phyloP scores from a whole-genome alignment of 176 grass and related monocot species.

The Oryza glaberrima region DNA sequence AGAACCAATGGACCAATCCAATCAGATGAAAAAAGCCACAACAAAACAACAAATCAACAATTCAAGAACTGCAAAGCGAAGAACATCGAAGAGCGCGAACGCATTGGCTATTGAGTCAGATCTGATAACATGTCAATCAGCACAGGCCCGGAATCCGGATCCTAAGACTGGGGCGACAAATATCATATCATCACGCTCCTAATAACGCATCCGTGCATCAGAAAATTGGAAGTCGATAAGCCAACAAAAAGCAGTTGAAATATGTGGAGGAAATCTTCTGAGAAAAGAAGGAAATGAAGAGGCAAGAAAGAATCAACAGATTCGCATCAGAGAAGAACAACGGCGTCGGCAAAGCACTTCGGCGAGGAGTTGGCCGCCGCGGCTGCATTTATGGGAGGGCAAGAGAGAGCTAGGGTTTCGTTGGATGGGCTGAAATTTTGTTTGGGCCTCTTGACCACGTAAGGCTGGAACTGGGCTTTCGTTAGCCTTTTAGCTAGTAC shows the following conservation, averaged over 20 bases:
- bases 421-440: background rate
- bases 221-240: background rate
- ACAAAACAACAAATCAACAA: background rate
- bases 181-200: slow-evolving; percentile 62
- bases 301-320: background rate
- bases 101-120: slow-evolving; percentile 43
- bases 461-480: background rate
- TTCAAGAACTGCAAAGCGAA: background rate
- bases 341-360: background rate
- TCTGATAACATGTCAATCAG: slow-evolving; percentile 66
- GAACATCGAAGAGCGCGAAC: too few relatives aligned
- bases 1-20: background rate
- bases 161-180: slow-evolving; percentile 88
- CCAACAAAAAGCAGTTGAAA: background rate
- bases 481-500: background rate
- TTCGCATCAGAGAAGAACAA: background rate
- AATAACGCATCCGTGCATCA: background rate
- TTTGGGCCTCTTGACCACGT: background rate
- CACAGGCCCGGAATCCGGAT: slow-evolving; percentile 45
- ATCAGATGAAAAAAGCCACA: background rate
- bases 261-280: background rate
- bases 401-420: slow-evolving; percentile 29
- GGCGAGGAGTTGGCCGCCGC: background rate
- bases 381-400: background rate
- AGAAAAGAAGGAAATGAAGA: background rate